Percentiles rank a stretch among this genome's conserved stretches.
phyloP scores from a whole-genome alignment of 1,139 yeast genomes.

The Kluyveromyces sp. region DNA sequence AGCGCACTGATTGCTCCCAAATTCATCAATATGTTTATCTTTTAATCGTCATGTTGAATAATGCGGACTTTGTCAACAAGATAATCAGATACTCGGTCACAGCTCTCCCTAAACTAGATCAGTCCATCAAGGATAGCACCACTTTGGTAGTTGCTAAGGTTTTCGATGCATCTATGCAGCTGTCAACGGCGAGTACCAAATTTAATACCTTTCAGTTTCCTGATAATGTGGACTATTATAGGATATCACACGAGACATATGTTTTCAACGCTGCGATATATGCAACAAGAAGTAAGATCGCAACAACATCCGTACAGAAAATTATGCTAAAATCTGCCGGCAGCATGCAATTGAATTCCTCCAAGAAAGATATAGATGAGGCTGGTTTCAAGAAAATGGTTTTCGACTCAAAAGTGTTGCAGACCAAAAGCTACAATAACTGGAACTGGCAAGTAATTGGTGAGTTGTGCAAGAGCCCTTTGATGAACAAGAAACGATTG shows the following conservation, averaged over 20 bases:
- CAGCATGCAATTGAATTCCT: slow-evolving; percentile 1
- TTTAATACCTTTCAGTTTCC: slow-evolving; percentile 2
- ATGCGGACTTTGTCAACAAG: slow-evolving; percentile 1
- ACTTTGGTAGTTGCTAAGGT: slow-evolving; percentile 1
- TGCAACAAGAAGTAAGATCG: background rate
- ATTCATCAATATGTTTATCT: slow-evolving; percentile 4
- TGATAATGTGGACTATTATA: slow-evolving; percentile 1
- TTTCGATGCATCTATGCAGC: slow-evolving; percentile 4
- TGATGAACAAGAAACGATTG: slow-evolving; percentile 60
- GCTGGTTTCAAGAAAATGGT: slow-evolving; percentile 60
- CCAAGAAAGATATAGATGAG: slow-evolving; percentile 57
- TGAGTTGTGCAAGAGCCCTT: slow-evolving; percentile 72
- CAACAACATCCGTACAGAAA: slow-evolving; percentile 2
- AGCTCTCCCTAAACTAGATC: slow-evolving; percentile 1
- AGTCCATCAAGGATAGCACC: background rate
- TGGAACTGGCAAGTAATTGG: slow-evolving; percentile 84
- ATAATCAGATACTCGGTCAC: background rate
- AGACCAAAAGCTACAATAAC: slow-evolving; percentile 68
- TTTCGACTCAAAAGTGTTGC: slow-evolving; percentile 59
- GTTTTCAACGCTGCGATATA: slow-evolving; percentile 1
- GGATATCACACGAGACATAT: slow-evolving; percentile 5
- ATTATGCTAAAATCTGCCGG: slow-evolving; percentile 2
- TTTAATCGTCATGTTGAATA: slow-evolving; percentile 4
- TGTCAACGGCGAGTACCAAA: background rate
- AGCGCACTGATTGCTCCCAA: slow-evolving; percentile 2